Conservation (phyloP, 164 flowering plant species). For the Warburgia ugandensis region DNA sequence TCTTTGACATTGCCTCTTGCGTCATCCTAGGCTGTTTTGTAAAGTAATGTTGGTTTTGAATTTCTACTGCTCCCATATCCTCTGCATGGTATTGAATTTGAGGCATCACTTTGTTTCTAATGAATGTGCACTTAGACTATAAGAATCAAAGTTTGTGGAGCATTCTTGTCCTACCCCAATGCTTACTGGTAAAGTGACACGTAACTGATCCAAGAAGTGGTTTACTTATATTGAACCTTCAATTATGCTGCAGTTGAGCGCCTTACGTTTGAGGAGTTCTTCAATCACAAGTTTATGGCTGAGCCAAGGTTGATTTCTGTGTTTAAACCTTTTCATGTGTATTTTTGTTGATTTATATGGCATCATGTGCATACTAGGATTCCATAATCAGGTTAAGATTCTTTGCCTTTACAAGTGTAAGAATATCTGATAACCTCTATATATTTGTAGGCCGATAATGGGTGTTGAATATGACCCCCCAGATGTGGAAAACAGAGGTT, state of each 20-base stretch:
- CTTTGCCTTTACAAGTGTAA: no score
- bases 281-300: conserved; percentile 40
- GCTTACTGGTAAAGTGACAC: no score
- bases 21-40: no score
- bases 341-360: conserved; percentile 1
- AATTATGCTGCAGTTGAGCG: conserved; percentile 44
- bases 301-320: conserved; percentile 26
- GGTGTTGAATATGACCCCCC: conserved; percentile 15
- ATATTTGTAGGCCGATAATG: conserved; percentile 17
- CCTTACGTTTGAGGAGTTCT: conserved; percentile 54
- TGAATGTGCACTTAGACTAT: background rate
- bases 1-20: no score
- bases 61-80: no score
- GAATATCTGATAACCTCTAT: no score
- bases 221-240: conserved; percentile 8
- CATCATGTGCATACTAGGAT: no score
- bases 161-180: background rate
- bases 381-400: no score
- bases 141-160: background rate
- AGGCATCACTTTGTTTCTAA: background rate
- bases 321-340: background rate
- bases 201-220: background rate
- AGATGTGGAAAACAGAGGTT: conserved; percentile 5
- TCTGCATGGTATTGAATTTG: background rate
- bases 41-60: no score